These are phyloP conservation scores for Zoysia matrella DNA, from an alignment of 202 grass and related monocot species.

Conservation along the genomic window DNA sequence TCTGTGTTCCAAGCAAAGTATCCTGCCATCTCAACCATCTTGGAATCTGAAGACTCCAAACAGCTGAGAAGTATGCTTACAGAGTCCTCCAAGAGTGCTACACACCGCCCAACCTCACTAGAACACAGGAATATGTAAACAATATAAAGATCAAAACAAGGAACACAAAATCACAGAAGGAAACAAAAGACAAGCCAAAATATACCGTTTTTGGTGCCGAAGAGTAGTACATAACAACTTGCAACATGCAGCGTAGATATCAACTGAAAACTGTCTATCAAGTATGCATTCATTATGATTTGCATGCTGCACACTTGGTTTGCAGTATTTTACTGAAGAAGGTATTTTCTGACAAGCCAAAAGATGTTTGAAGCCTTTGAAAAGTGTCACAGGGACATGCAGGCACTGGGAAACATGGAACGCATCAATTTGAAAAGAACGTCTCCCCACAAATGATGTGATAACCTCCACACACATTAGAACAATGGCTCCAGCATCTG, in stretches of 20 bases:
- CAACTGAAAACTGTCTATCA: constrained; percentile 72
- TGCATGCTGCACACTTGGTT: constrained; percentile 20
- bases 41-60: constrained; percentile 75
- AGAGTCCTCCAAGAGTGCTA: constrained; percentile 77
- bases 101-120: constrained; percentile 69
- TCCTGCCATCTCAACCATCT: constrained; percentile 56
- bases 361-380: constrained; percentile 76
- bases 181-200: constrained; percentile 14
- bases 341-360: constrained; percentile 34
- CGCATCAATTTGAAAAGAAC: constrained; percentile 71
- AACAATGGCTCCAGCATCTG: constrained; percentile 71
- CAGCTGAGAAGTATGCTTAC: constrained; percentile 81
- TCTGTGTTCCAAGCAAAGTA: constrained; percentile 77
- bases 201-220: constrained; percentile 78
- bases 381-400: constrained; percentile 70
- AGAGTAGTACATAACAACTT: constrained; percentile 81
- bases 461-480: constrained; percentile 90
- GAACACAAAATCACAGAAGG: constrained; percentile 20
- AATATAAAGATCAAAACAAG: constrained; percentile 25
- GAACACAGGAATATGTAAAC: background rate
- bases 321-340: constrained; percentile 25
- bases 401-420: constrained; percentile 78
- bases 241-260: constrained; percentile 95
- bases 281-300: constrained; percentile 55
- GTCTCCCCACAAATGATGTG: constrained; percentile 69